A percentile compares a stretch with the other conserved stretches of the same genome.
phyloP scores from a whole-genome alignment of 495 filamentous ascomycete genomes.

The Tirmania nivea region DNA sequence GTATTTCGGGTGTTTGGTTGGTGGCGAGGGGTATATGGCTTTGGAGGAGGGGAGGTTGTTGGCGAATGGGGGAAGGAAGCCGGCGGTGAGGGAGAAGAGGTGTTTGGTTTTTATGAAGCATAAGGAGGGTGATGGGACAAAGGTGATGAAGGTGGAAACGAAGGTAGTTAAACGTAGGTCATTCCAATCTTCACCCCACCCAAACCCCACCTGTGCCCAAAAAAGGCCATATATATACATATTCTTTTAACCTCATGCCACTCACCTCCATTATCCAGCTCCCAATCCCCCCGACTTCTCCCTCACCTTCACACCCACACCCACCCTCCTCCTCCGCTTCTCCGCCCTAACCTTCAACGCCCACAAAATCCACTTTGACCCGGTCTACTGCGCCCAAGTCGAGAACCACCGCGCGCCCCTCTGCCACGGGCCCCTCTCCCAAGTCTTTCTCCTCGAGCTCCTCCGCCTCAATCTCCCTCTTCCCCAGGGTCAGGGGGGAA shows the following conservation, averaged over 20 bases:
- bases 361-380: conserved; percentile 53
- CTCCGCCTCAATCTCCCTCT: conserved; percentile 29
- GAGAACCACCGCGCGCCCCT: conserved; percentile 58
- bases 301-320: conserved; percentile 38
- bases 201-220: neutral
- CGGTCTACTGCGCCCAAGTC: conserved; percentile 37
- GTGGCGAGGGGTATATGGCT: neutral
- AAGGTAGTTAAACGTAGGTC: too few relatives aligned
- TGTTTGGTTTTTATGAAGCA: too few relatives aligned
- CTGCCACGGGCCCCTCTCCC: conserved; percentile 69
- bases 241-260: neutral
- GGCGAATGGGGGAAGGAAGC: too few relatives aligned
- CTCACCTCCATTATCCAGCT: neutral
- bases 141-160: too few relatives aligned
- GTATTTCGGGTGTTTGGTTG: neutral
- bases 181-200: neutral
- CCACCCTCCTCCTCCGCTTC: conserved; percentile 47
- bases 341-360: conserved; percentile 51
- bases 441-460: conserved; percentile 48
- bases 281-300: conserved; percentile 29
- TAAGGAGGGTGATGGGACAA: too few relatives aligned
- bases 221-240: neutral
- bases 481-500: conserved; percentile 4
- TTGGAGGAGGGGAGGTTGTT: too few relatives aligned
- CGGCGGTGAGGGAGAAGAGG: too few relatives aligned